Conservation (phyloP, 495 filamentous ascomycete genomes). For the Penicillium egyptiacum region DNA sequence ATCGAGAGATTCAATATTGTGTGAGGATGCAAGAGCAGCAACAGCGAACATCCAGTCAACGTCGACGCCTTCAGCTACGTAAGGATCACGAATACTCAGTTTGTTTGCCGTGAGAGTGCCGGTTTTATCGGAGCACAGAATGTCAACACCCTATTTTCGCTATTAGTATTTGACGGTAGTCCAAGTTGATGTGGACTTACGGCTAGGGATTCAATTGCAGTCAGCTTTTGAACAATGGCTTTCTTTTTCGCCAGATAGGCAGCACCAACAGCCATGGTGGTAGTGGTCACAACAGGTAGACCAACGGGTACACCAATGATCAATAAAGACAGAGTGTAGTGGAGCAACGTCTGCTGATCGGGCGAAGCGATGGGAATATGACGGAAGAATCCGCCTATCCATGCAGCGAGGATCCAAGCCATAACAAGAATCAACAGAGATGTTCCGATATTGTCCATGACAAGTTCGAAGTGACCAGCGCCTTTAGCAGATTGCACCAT, state of each 20-base stretch:
- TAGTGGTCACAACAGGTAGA: conserved; percentile 93
- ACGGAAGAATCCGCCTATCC: conserved; percentile 74
- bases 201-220: conserved; percentile 90
- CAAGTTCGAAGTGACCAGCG: conserved; percentile 72
- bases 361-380: conserved; percentile 65
- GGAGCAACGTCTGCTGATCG: conserved; percentile 54
- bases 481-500: conserved; percentile 67
- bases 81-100: conserved; percentile 68
- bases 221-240: conserved; percentile 94
- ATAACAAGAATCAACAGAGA: conserved; percentile 66
- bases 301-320: conserved; percentile 95
- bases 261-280: conserved; percentile 94
- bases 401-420: conserved; percentile 64
- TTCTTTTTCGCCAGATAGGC: conserved; percentile 93
- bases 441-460: conserved; percentile 77
- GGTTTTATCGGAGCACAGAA: conserved; percentile 96
- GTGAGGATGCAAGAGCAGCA: conserved; percentile 68
- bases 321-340: conserved; percentile 71
- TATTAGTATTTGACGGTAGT: conserved; percentile 9
- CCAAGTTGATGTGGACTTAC: conserved; percentile 31
- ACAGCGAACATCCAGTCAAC: conserved; percentile 77
- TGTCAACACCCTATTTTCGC: conserved; percentile 70
- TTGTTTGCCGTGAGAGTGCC: conserved; percentile 69
- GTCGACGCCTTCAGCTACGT: conserved; percentile 68
- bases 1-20: conserved; percentile 70